A percentile compares a stretch with the other conserved stretches of the same genome.
Evolutionary conservation across 352 stramenopile species (phyloP).

Genomic region (Phytophthora cryptogea): DNA sequence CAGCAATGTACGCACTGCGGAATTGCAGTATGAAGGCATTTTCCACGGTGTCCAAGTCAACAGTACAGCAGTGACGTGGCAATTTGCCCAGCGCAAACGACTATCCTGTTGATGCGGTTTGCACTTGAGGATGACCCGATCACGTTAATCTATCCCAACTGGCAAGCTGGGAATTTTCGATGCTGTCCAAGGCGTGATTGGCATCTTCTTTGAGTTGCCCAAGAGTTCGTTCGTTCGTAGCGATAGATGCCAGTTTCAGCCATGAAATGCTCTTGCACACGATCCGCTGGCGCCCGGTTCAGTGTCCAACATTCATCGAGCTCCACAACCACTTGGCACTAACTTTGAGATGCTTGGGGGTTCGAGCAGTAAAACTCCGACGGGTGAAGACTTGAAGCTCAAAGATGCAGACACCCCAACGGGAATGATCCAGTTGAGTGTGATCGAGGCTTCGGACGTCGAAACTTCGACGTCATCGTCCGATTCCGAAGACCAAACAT

Average conservation of each 20-base stretch:
- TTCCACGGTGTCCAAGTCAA: background rate
- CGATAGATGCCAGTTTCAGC: background rate
- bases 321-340: background rate
- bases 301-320: constrained; percentile 10
- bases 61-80: constrained; percentile 14
- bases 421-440: constrained; percentile 17
- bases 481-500: constrained; percentile 21
- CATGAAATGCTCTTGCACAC: too few relatives aligned
- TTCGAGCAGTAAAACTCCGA: constrained; percentile 20
- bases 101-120: constrained; percentile 2
- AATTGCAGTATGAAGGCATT: background rate
- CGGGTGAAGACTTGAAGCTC: constrained; percentile 11
- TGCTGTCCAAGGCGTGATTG: constrained; percentile 4
- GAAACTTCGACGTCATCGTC: constrained; percentile 21
- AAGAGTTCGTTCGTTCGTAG: constrained; percentile 7
- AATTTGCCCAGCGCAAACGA: constrained; percentile 11
- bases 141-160: constrained; percentile 19
- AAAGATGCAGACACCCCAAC: constrained; percentile 15
- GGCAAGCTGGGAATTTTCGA: constrained; percentile 17
- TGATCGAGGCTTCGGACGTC: constrained; percentile 10
- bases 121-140: constrained; percentile 4
- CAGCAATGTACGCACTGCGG: background rate
- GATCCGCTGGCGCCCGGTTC: background rate
- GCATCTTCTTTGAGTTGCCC: background rate
- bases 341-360: constrained; percentile 11